Conservation (phyloP, 257 asterid species). For the Dorcoceras hygrometricum region DNA sequence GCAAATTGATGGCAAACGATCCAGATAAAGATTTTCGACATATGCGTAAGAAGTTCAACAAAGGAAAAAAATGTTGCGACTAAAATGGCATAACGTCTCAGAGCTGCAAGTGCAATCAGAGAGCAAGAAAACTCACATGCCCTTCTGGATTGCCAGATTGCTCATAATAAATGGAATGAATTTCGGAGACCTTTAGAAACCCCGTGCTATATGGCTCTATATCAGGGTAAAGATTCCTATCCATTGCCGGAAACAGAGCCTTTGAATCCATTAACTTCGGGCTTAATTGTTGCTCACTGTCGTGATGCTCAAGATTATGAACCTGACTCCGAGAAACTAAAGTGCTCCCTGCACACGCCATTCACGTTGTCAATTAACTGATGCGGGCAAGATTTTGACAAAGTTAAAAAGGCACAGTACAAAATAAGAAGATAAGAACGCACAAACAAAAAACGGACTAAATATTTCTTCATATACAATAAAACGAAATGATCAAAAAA, state of each 20-base stretch:
- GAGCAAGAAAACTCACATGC: constrained; percentile 55
- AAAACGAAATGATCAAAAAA: neutral
- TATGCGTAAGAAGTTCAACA: neutral
- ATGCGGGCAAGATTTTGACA: constrained; percentile 4
- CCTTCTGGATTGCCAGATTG: constrained; percentile 96
- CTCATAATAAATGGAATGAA: constrained; percentile 80
- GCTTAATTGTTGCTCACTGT: constrained; percentile 30
- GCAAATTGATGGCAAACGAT: neutral
- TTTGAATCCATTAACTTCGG: constrained; percentile 48
- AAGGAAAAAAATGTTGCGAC: neutral
- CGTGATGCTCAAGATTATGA: constrained; percentile 28
- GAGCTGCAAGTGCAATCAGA: constrained; percentile 7
- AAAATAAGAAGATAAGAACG: neutral
- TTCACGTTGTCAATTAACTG: constrained; percentile 26
- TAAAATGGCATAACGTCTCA: neutral
- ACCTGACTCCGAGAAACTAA: constrained; percentile 25
- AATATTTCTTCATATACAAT: neutral
- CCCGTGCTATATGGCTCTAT: constrained; percentile 80
- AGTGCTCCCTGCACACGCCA: constrained; percentile 44
- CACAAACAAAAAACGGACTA: neutral
- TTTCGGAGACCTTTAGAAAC: constrained; percentile 80
- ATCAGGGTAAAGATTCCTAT: constrained; percentile 57
- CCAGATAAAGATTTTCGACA: neutral
- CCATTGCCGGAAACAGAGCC: constrained; percentile 32
- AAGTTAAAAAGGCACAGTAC: neutral